These are phyloP conservation scores for Phaeoacremonium minimum DNA, from an alignment of 2,329 filamentous ascomycete species.

Conservation along the genomic window DNA sequence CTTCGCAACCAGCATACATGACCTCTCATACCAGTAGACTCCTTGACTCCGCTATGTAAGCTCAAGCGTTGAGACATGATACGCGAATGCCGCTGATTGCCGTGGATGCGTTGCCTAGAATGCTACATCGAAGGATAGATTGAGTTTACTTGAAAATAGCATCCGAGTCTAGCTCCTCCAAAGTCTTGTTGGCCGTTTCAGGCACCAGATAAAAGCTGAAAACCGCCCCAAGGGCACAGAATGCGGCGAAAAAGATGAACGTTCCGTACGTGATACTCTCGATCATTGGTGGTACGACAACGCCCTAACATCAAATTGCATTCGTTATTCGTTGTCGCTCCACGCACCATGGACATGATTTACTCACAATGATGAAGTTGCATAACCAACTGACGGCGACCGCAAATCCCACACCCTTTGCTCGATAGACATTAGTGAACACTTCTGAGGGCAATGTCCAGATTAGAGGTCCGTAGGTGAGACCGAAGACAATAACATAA, in stretches of 20 bases:
- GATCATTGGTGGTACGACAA: constrained; percentile 10
- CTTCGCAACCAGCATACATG: too few species aligned
- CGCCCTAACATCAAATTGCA: constrained; percentile 3
- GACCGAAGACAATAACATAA: constrained; percentile 19
- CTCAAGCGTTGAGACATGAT: too few species aligned
- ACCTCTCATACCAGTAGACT: too few species aligned
- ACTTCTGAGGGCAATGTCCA: constrained; percentile 18
- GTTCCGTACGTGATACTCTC: constrained; percentile 12
- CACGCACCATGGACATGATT: neutral
- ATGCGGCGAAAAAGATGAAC: constrained; percentile 36
- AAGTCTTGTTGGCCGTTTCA: constrained; percentile 14
- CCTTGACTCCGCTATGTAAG: too few species aligned
- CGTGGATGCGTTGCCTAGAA: too few species aligned
- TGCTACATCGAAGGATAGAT: too few species aligned
- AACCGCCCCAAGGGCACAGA: constrained; percentile 20
- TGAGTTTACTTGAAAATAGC: too few species aligned
- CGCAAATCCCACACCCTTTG: constrained; percentile 14
- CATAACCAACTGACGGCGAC: constrained; percentile 19
- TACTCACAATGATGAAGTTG: constrained; percentile 15
- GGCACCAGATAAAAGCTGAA: constrained; percentile 31
- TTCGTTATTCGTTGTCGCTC: too few species aligned
- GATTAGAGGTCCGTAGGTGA: constrained; percentile 28
- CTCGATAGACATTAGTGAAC: constrained; percentile 17
- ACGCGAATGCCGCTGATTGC: too few species aligned
- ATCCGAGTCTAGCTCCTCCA: constrained; percentile 13